phyloP scores from a whole-genome alignment of 78 protist genomes.

The Pigoraptor vietnamica region DNA sequence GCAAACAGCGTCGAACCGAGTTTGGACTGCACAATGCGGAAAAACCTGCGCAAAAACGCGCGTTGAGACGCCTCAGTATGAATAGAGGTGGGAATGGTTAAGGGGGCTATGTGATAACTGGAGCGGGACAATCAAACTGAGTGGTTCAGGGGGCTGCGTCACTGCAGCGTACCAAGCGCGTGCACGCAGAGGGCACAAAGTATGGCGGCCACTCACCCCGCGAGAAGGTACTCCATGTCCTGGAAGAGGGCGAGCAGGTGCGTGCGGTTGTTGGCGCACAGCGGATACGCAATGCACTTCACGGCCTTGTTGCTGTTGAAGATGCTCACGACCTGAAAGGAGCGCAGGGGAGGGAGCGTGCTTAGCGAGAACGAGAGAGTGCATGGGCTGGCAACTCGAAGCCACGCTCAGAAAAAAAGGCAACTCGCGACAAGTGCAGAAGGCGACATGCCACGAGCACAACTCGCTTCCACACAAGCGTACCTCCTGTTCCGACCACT shows the following conservation, averaged over 20 bases:
- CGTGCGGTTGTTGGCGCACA: background rate
- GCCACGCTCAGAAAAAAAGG: background rate
- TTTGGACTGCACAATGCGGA: background rate
- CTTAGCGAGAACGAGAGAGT: background rate
- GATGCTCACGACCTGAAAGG: background rate
- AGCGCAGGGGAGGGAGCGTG: no score
- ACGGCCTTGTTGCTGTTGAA: background rate
- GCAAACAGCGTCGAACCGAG: conserved; percentile 15
- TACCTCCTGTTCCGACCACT: background rate
- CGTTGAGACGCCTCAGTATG: no score
- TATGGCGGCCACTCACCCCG: background rate
- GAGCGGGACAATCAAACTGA: no score
- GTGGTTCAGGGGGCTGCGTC: no score
- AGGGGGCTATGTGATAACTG: no score
- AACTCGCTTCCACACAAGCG: no score
- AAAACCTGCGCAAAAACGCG: background rate
- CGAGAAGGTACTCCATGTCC: background rate
- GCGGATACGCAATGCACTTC: conserved; percentile 4
- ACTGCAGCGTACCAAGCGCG: no score
- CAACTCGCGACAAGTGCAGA: no score
- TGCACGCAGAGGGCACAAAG: no score
- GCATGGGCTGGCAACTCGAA: background rate
- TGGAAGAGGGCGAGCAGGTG: background rate
- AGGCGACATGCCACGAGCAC: no score
- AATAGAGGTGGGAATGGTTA: no score